These are phyloP conservation scores for Strobilomyces confusus DNA, from an alignment of 768 basidiomycete genomes.

Conservation along the genomic window DNA sequence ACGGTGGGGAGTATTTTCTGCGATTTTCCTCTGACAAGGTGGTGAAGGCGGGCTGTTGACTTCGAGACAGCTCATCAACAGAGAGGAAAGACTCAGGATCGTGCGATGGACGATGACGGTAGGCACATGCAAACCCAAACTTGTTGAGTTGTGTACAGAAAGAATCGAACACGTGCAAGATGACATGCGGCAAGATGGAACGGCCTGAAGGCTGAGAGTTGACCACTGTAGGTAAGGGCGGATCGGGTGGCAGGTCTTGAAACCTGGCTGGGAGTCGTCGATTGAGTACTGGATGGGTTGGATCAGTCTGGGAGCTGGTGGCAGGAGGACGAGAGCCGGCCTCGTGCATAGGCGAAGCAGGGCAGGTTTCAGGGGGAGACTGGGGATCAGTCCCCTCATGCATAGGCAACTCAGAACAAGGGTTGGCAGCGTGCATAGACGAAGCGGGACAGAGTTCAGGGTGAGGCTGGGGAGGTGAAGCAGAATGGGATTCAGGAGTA, in stretches of 20 bases:
- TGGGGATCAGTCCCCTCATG: neutral
- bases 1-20: neutral
- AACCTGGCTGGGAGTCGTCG: neutral
- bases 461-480: no score
- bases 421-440: neutral
- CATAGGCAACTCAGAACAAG: no score
- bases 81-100: neutral
- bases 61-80: neutral
- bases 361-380: neutral
- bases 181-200: neutral
- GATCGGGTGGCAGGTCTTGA: neutral
- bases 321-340: neutral
- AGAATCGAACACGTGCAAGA: neutral
- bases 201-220: neutral
- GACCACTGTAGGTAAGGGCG: neutral
- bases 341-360: neutral
- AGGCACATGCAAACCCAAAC: neutral
- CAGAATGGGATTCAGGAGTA: neutral
- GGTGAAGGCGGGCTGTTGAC: neutral
- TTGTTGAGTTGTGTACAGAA: neutral
- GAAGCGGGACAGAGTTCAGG: no score
- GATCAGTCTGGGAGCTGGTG: neutral
- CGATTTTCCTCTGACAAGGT: neutral
- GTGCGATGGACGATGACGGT: neutral
- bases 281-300: neutral